Percentiles rank a stretch among this genome's conserved stretches.
Evolutionary conservation across 2,329 filamentous ascomycete species (phyloP).

Genomic region (Verticillium isaacii): DNA sequence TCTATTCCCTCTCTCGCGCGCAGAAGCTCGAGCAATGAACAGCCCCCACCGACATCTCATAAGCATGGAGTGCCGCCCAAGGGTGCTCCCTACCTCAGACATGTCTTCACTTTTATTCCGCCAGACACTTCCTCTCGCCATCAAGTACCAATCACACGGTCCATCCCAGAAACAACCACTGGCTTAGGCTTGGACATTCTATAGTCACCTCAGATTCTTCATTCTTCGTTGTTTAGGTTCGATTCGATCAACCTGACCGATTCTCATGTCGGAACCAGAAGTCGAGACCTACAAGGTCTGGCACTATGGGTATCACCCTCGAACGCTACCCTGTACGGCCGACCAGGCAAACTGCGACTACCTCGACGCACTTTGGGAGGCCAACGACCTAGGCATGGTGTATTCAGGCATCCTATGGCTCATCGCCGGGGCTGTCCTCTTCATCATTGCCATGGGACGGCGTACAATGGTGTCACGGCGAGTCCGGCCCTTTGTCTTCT

Average conservation of each 20-base stretch:
- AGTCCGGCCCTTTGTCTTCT: conserved; percentile 5
- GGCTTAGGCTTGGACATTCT: neutral
- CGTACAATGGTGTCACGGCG: conserved; percentile 12
- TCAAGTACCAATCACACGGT: too few species aligned
- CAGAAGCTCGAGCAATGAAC: too few species aligned
- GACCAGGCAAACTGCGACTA: conserved; percentile 44
- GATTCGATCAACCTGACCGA: neutral
- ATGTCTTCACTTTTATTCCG: too few species aligned
- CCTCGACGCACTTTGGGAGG: conserved; percentile 44
- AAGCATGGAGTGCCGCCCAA: too few species aligned
- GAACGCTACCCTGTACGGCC: conserved; percentile 38
- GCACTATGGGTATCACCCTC: conserved; percentile 44
- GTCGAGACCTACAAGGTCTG: conserved; percentile 26
- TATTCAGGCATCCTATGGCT: conserved; percentile 47
- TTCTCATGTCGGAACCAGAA: conserved; percentile 15
- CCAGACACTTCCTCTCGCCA: too few species aligned
- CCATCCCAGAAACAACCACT: too few species aligned
- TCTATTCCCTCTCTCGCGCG: too few species aligned
- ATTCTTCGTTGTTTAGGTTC: neutral
- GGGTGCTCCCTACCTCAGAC: too few species aligned
- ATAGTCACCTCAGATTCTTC: neutral
- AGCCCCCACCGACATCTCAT: too few species aligned
- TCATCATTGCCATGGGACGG: conserved; percentile 34
- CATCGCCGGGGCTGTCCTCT: conserved; percentile 36
- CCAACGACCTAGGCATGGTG: conserved; percentile 45